A percentile compares a stretch with the other conserved stretches of the same genome.
These are phyloP conservation scores for Cercophora sp. DNA, from an alignment of 495 filamentous ascomycete genomes.

Conservation along the genomic window DNA sequence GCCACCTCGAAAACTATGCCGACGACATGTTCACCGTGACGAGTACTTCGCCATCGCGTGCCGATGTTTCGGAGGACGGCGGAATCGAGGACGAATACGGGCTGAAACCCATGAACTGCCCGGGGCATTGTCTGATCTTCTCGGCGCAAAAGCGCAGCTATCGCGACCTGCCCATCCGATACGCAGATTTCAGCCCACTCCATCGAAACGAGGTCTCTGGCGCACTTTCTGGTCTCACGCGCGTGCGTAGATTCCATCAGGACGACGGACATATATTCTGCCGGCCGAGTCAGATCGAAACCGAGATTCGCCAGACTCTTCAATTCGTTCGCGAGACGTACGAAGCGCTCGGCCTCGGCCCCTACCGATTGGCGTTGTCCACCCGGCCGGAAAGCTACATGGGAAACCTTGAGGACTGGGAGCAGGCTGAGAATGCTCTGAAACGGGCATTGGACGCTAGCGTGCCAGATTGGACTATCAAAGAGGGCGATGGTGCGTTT, in stretches of 20 bases:
- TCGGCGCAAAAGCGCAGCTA: conserved; percentile 66
- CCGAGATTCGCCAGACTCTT: conserved; percentile 74
- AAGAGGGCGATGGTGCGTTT: conserved; percentile 84
- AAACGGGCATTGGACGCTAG: conserved; percentile 63
- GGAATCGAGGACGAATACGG: conserved; percentile 77
- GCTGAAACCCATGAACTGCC: conserved; percentile 96
- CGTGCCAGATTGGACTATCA: conserved; percentile 64
- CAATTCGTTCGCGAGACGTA: conserved; percentile 80
- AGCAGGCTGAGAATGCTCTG: conserved; percentile 71
- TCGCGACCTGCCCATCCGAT: conserved; percentile 80
- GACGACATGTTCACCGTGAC: conserved; percentile 93
- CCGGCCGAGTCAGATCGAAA: conserved; percentile 72
- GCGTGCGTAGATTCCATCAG: conserved; percentile 91
- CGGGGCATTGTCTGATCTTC: conserved; percentile 89
- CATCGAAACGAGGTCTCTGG: conserved; percentile 91
- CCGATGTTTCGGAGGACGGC: conserved; percentile 23
- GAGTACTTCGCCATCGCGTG: conserved; percentile 43
- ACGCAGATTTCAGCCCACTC: conserved; percentile 87
- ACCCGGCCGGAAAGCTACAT: conserved; percentile 81
- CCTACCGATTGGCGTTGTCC: conserved; percentile 74
- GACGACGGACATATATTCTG: conserved; percentile 97
- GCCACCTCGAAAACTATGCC: conserved; percentile 90
- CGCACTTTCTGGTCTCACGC: conserved; percentile 77
- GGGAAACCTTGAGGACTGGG: conserved; percentile 76
- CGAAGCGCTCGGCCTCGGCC: conserved; percentile 65